Percentiles rank a stretch among this genome's conserved stretches.
These are phyloP conservation scores for Melastoma candidum DNA, from an alignment of 441 rosid species.

Conservation along the genomic window DNA sequence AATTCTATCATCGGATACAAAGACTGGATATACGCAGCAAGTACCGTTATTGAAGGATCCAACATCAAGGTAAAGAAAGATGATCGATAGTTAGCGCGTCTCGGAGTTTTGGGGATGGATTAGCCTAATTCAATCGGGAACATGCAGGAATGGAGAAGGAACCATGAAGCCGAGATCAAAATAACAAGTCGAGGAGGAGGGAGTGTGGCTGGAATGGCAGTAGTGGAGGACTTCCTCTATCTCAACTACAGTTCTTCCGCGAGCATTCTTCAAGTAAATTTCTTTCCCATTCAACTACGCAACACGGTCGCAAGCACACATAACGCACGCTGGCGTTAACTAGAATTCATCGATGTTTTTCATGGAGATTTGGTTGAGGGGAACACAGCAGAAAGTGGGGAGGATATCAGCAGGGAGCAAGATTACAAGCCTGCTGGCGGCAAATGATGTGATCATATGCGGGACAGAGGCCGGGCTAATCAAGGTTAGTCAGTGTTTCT, in stretches of 20 bases:
- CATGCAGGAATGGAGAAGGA: conserved; percentile 71
- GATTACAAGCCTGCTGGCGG: conserved; percentile 78
- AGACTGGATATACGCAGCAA: conserved; percentile 80
- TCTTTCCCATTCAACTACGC: not conserved
- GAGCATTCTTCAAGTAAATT: conserved; percentile 61
- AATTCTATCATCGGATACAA: conserved; percentile 57
- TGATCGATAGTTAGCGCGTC: not conserved
- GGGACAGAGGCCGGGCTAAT: conserved; percentile 86
- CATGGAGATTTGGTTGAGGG: conserved; percentile 73
- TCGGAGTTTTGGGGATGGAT: conserved; percentile 5
- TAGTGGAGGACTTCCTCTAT: conserved; percentile 89
- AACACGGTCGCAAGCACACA: not conserved
- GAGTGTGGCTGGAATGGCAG: conserved; percentile 46
- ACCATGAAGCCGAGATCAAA: conserved; percentile 45
- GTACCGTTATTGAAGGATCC: conserved; percentile 54
- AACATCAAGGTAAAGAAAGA: conserved; percentile 50
- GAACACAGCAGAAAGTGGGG: conserved; percentile 72
- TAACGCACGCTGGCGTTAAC: not conserved
- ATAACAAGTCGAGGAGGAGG: conserved; percentile 42
- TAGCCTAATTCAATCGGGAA: conserved; percentile 10
- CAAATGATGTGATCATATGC: conserved; percentile 63
- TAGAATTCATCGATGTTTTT: not conserved
- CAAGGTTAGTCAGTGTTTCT: conserved; percentile 35
- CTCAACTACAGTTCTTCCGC: conserved; percentile 59
- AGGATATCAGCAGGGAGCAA: conserved; percentile 85